Conservation (phyloP, 768 basidiomycete species). For the Leccinum broughii region DNA sequence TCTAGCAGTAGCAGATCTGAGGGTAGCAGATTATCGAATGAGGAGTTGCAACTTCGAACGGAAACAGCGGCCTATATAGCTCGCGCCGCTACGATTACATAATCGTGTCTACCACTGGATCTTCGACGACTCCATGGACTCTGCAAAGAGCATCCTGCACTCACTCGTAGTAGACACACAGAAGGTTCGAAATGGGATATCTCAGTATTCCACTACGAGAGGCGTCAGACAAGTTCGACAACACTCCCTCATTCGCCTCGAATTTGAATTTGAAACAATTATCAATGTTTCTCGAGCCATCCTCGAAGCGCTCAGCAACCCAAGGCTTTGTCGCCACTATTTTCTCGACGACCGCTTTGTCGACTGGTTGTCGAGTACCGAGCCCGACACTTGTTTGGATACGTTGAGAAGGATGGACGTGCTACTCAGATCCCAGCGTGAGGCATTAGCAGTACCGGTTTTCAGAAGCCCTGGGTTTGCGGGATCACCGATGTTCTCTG, state of each 20-base stretch:
- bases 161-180: background rate
- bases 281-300: constrained; percentile 6
- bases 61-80: no score
- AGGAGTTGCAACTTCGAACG: no score
- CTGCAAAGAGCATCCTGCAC: constrained; percentile 2
- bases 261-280: constrained; percentile 8
- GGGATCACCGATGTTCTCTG: background rate
- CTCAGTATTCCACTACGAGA: background rate
- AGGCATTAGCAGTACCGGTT: background rate
- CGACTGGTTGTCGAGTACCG: constrained; percentile 5
- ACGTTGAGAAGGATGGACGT: constrained; percentile 2
- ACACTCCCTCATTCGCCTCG: constrained; percentile 8
- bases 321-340: background rate
- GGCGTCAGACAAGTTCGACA: constrained; percentile 3
- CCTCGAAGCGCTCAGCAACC: constrained; percentile 2
- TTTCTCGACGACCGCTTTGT: constrained; percentile 7
- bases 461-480: background rate
- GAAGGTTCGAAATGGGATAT: background rate
- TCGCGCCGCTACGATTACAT: no score
- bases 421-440: background rate
- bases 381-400: constrained; percentile 8
- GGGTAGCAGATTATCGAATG: no score
- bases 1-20: no score
- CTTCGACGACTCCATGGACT: constrained; percentile 1
- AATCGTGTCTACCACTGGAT: no score